phyloP scores from a whole-genome alignment of 2,329 filamentous ascomycete species.

The Huntiella savannae region DNA sequence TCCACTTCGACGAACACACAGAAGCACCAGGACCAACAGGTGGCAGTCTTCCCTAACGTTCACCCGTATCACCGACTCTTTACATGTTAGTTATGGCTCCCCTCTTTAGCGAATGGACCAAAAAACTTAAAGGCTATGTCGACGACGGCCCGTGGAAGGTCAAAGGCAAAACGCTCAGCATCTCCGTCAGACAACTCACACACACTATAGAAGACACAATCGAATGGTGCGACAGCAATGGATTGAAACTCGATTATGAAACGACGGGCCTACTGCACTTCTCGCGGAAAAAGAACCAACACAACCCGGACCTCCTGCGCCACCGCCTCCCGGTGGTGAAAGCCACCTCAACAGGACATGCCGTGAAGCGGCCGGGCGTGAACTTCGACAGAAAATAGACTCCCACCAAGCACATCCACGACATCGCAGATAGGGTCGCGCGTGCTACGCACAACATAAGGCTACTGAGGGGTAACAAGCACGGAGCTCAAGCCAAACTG shows the following conservation, averaged over 20 bases:
- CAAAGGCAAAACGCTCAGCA: neutral
- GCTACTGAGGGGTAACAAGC: too few species aligned
- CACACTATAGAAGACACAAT: neutral
- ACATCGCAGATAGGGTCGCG: too few species aligned
- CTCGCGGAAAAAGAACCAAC: neutral
- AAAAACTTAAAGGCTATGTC: neutral
- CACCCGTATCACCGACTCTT: neutral
- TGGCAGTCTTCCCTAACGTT: neutral
- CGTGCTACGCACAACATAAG: too few species aligned
- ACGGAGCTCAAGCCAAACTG: too few species aligned
- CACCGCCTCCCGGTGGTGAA: too few species aligned
- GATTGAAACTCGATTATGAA: neutral
- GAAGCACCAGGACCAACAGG: neutral
- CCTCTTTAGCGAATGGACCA: neutral
- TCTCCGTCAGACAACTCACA: neutral
- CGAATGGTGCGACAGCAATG: neutral
- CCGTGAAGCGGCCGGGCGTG: too few species aligned
- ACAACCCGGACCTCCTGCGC: too few species aligned
- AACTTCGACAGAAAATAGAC: too few species aligned
- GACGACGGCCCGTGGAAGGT: neutral
- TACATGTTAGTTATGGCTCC: neutral
- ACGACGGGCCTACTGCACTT: neutral
- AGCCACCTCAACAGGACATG: too few species aligned
- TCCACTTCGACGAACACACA: neutral
- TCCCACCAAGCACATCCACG: too few species aligned